phyloP scores from a whole-genome alignment of 305 asterid genomes.

The Plantago coronopus region DNA sequence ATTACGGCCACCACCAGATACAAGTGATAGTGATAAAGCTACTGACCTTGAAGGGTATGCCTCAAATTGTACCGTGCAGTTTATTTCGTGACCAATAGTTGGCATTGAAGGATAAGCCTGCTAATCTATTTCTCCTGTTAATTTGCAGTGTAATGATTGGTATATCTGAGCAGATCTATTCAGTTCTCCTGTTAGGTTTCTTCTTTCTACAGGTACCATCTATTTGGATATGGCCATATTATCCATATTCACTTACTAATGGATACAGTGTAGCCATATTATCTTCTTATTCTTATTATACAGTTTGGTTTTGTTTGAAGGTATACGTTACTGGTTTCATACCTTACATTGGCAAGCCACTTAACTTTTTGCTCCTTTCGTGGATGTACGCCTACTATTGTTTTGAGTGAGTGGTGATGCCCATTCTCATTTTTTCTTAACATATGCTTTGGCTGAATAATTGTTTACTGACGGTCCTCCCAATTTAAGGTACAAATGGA shows the following conservation, averaged over 20 bases:
- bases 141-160: constrained; percentile 66
- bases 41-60: constrained; percentile 67
- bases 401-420: constrained; percentile 68
- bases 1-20: constrained; percentile 19
- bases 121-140: constrained; percentile 19
- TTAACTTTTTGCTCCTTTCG: constrained; percentile 72
- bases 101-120: not conserved
- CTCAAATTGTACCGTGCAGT: not conserved
- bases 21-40: constrained; percentile 41
- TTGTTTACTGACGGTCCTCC: constrained; percentile 17
- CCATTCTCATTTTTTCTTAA: constrained; percentile 14
- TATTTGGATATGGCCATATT: too few relatives aligned
- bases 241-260: too few relatives aligned
- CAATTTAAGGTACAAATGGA: constrained; percentile 83
- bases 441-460: constrained; percentile 9
- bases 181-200: constrained; percentile 77
- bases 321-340: constrained; percentile 67
- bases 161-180: constrained; percentile 76
- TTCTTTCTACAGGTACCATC: constrained; percentile 69
- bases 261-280: too few relatives aligned
- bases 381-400: constrained; percentile 99
- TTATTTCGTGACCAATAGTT: constrained; percentile 11
- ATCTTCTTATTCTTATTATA: constrained; percentile 10
- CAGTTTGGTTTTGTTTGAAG: constrained; percentile 34
- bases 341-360: constrained; percentile 64